Percentiles rank a stretch among this genome's conserved stretches.
Conservation (phyloP, 495 filamentous ascomycete species). For the Trichoderma virens region DNA sequence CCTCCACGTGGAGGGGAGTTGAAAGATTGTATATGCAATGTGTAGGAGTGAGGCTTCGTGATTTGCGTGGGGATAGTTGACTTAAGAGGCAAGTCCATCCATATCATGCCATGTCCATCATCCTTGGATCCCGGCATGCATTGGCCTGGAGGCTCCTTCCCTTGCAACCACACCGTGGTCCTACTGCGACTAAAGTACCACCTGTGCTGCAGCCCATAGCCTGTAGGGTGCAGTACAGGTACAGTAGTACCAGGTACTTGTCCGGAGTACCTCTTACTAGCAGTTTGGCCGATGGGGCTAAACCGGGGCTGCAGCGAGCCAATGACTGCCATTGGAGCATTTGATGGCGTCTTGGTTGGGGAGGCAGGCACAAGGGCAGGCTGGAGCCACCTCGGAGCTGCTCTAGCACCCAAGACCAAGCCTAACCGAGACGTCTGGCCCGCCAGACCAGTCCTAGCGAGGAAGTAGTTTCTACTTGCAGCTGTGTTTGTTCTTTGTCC, state of each 20-base stretch:
- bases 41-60: conserved; percentile 3
- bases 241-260: too few relatives aligned
- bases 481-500: background rate
- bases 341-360: background rate
- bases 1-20: background rate
- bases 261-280: too few relatives aligned
- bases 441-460: conserved; percentile 1
- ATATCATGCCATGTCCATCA: conserved; percentile 7
- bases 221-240: background rate
- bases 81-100: conserved; percentile 7
- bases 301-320: background rate
- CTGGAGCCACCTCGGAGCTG: conserved; percentile 4
- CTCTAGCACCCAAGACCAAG: conserved; percentile 6
- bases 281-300: background rate
- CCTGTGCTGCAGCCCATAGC: background rate
- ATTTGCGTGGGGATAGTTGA: background rate
- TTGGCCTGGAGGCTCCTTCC: background rate
- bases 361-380: background rate
- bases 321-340: background rate
- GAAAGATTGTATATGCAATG: background rate
- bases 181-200: background rate
- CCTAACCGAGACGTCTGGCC: background rate
- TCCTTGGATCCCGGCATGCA: background rate
- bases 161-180: background rate
- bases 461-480: background rate